These are phyloP conservation scores for Ogataea methanolica DNA, from an alignment of 805 yeast species.

Conservation along the genomic window DNA sequence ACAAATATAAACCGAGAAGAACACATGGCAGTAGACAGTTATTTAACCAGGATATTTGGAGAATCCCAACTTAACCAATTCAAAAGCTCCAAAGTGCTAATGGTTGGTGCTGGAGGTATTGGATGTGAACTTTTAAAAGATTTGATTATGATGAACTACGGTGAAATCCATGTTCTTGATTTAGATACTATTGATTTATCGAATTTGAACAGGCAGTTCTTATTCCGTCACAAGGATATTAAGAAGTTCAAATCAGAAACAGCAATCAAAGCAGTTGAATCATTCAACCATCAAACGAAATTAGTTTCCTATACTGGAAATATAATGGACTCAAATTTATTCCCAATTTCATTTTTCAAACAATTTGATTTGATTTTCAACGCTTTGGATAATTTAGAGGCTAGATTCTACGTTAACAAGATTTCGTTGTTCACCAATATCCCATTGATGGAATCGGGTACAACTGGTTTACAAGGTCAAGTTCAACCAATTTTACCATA, in stretches of 20 bases:
- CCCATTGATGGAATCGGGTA: slow-evolving; percentile 90
- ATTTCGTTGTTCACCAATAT: slow-evolving; percentile 68
- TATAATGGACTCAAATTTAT: slow-evolving; percentile 69
- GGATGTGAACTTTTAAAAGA: slow-evolving; percentile 90
- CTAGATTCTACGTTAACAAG: slow-evolving; percentile 83
- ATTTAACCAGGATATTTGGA: slow-evolving; percentile 43
- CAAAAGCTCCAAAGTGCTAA: slow-evolving; percentile 51
- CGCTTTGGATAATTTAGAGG: slow-evolving; percentile 91
- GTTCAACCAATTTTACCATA: slow-evolving; percentile 87
- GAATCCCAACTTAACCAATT: slow-evolving; percentile 27
- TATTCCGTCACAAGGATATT: slow-evolving; percentile 85
- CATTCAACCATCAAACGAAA: slow-evolving; percentile 62
- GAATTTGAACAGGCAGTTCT: slow-evolving; percentile 87
- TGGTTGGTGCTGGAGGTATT: slow-evolving; percentile 96
- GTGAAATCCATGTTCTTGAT: slow-evolving; percentile 89
- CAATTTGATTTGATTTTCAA: slow-evolving; percentile 80
- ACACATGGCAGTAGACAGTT: slow-evolving; percentile 19
- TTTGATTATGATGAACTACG: slow-evolving; percentile 71
- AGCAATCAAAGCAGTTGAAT: slow-evolving; percentile 75
- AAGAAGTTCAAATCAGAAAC: slow-evolving; percentile 83
- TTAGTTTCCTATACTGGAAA: slow-evolving; percentile 81
- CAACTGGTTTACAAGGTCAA: slow-evolving; percentile 93
- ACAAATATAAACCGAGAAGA: background rate
- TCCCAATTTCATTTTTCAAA: slow-evolving; percentile 71
- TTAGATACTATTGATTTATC: slow-evolving; percentile 91